Conservation (phyloP, 768 basidiomycete species). For the Suillus placidus region DNA sequence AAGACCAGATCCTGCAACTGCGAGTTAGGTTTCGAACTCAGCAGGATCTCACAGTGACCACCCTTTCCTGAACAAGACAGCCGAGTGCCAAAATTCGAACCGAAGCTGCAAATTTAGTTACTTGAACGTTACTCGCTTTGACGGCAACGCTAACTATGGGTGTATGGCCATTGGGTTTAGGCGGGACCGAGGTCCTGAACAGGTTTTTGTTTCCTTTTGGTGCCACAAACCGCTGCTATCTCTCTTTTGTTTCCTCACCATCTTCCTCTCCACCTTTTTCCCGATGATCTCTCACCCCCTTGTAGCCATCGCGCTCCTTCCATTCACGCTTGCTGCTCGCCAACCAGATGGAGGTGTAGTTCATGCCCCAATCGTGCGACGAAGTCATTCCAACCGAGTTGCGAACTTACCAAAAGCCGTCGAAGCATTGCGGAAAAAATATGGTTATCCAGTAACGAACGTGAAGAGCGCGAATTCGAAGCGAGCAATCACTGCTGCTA, state of each 20-base stretch:
- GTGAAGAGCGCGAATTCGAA: conserved; percentile 10
- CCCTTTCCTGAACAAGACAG: background rate
- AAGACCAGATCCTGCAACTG: background rate
- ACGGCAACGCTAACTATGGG: background rate
- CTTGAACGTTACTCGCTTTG: background rate
- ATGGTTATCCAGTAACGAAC: conserved; percentile 35
- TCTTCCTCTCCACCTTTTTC: background rate
- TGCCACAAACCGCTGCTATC: background rate
- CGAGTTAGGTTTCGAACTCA: background rate
- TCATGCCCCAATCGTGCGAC: conserved; percentile 49
- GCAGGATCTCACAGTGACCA: background rate
- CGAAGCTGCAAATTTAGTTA: background rate
- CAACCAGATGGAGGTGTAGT: conserved; percentile 25
- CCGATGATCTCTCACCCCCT: conserved; percentile 29
- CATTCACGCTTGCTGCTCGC: conserved; percentile 34
- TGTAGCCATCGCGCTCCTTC: conserved; percentile 30
- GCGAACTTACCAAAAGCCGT: conserved; percentile 42
- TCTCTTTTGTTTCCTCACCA: background rate
- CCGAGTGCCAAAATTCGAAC: background rate
- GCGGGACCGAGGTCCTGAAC: background rate
- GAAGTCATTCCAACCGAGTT: conserved; percentile 35
- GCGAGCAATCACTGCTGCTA: conserved; percentile 38
- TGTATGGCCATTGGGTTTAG: background rate
- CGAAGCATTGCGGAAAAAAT: conserved; percentile 49
- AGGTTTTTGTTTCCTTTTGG: background rate